phyloP scores from a whole-genome alignment of 495 filamentous ascomycete species.

The Hypoxylon crocopeplum region DNA sequence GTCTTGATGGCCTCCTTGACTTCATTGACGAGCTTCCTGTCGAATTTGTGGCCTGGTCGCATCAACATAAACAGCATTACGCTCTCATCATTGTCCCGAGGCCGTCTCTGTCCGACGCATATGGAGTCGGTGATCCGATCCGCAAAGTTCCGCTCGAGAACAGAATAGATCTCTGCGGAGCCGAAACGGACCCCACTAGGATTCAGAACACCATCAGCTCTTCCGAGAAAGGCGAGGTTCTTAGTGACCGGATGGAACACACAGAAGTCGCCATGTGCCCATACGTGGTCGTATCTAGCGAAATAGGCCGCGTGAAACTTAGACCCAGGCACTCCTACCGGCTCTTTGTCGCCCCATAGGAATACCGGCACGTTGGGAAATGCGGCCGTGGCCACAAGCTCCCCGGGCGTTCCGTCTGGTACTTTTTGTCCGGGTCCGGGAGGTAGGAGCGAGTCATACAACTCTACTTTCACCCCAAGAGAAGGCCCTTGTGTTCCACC shows the following conservation, averaged over 20 bases:
- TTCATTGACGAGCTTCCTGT: constrained; percentile 59
- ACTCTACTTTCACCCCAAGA: constrained; percentile 69
- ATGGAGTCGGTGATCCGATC: constrained; percentile 68
- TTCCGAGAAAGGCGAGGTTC: constrained; percentile 72
- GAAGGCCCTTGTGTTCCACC: constrained; percentile 71
- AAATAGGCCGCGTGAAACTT: constrained; percentile 77
- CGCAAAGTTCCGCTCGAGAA: constrained; percentile 71
- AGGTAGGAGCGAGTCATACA: constrained; percentile 69
- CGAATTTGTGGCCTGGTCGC: constrained; percentile 65
- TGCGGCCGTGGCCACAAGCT: constrained; percentile 70
- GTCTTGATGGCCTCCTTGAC: constrained; percentile 67
- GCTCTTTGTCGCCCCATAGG: constrained; percentile 68
- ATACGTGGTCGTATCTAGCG: constrained; percentile 72
- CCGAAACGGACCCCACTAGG: constrained; percentile 88
- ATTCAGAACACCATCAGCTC: constrained; percentile 91
- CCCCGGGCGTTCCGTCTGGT: constrained; percentile 69
- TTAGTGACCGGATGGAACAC: constrained; percentile 70
- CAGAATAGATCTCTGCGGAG: constrained; percentile 79
- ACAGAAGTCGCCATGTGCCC: constrained; percentile 84
- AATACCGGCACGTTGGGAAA: constrained; percentile 78
- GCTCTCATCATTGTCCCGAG: constrained; percentile 71
- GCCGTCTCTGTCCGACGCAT: constrained; percentile 76
- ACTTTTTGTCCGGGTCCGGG: constrained; percentile 61
- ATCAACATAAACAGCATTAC: constrained; percentile 80
- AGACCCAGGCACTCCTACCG: constrained; percentile 52